A percentile compares a stretch with the other conserved stretches of the same genome.
phyloP scores from a whole-genome alignment of 1,284 basidiomycete genomes.

The Schizophyllum amplum region DNA sequence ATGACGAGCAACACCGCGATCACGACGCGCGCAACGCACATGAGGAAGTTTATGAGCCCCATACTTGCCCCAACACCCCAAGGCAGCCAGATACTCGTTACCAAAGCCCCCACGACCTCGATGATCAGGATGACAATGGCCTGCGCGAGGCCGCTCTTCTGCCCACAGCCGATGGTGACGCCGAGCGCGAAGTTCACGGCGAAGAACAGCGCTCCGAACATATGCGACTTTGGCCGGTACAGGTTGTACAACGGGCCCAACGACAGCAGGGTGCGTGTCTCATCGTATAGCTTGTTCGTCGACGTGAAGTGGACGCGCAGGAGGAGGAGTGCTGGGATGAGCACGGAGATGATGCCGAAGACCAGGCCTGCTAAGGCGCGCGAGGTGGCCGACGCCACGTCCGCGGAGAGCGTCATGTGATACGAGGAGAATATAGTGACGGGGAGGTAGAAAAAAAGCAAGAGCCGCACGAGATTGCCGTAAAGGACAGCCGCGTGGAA shows the following conservation, averaged over 20 bases:
- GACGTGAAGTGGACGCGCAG: slow-evolving; percentile 71
- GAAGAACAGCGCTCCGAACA: slow-evolving; percentile 81
- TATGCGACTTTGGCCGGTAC: slow-evolving; percentile 85
- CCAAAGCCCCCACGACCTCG: slow-evolving; percentile 75
- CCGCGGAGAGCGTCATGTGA: slow-evolving; percentile 60
- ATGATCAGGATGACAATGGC: slow-evolving; percentile 83
- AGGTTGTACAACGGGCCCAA: slow-evolving; percentile 95
- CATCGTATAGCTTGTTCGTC: slow-evolving; percentile 90
- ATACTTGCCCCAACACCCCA: slow-evolving; percentile 96
- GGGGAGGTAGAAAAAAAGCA: slow-evolving; percentile 90
- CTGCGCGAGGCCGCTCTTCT: slow-evolving; percentile 85
- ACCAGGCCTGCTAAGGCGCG: slow-evolving; percentile 68
- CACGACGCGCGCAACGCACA: slow-evolving; percentile 85
- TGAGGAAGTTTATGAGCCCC: slow-evolving; percentile 88
- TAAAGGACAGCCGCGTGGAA: slow-evolving; percentile 74
- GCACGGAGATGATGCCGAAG: slow-evolving; percentile 73
- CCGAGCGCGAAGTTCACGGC: slow-evolving; percentile 77
- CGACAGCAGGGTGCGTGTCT: slow-evolving; percentile 84
- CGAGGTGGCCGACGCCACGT: slow-evolving; percentile 43
- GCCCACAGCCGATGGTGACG: slow-evolving; percentile 82
- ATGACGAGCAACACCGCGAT: slow-evolving; percentile 87
- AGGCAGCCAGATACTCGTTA: slow-evolving; percentile 89
- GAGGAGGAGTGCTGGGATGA: slow-evolving; percentile 71
- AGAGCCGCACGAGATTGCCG: slow-evolving; percentile 85
- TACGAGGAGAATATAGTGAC: slow-evolving; percentile 88